Evolutionary conservation across 2,329 filamentous ascomycete species (phyloP).

Genomic region (Biscogniauxia sp.): DNA sequence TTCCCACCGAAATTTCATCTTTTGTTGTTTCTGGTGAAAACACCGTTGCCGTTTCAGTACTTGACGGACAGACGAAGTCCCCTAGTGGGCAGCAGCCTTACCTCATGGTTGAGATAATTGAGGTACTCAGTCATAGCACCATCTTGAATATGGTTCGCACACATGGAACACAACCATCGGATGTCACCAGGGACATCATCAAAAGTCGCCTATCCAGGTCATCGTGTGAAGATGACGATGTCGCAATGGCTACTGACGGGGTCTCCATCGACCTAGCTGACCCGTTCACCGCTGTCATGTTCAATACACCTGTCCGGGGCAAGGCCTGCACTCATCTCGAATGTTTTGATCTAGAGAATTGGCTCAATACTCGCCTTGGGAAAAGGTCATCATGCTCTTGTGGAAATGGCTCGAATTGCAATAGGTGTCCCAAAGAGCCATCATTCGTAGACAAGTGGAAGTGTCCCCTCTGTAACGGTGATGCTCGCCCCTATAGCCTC

Average conservation of each 20-base stretch:
- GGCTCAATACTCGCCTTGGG: conserved; percentile 64
- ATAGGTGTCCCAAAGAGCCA: conserved; percentile 44
- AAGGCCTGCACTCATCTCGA: conserved; percentile 71
- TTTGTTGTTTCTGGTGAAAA: conserved; percentile 60
- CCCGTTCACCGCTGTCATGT: conserved; percentile 64
- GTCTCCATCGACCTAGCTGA: conserved; percentile 64
- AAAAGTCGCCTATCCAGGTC: conserved; percentile 41
- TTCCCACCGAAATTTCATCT: conserved; percentile 72
- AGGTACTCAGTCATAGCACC: conserved; percentile 48
- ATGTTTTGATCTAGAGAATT: conserved; percentile 86
- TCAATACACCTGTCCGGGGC: conserved; percentile 70
- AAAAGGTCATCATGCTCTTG: conserved; percentile 40
- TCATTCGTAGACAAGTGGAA: conserved; percentile 71
- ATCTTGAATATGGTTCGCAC: conserved; percentile 40
- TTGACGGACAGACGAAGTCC: conserved; percentile 12
- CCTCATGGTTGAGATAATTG: conserved; percentile 69
- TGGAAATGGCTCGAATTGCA: conserved; percentile 36
- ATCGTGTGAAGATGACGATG: conserved; percentile 52
- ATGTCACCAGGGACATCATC: conserved; percentile 57
- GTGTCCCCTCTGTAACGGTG: conserved; percentile 77
- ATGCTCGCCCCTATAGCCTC: conserved; percentile 72
- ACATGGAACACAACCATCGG: conserved; percentile 39
- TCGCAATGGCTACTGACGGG: conserved; percentile 56
- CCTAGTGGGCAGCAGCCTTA: conserved; percentile 45
- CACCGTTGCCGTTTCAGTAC: conserved; percentile 51